Base-by-base conservation (phyloP, 176 grass and related monocot species). In the Calamus simplicifolius region DNA sequence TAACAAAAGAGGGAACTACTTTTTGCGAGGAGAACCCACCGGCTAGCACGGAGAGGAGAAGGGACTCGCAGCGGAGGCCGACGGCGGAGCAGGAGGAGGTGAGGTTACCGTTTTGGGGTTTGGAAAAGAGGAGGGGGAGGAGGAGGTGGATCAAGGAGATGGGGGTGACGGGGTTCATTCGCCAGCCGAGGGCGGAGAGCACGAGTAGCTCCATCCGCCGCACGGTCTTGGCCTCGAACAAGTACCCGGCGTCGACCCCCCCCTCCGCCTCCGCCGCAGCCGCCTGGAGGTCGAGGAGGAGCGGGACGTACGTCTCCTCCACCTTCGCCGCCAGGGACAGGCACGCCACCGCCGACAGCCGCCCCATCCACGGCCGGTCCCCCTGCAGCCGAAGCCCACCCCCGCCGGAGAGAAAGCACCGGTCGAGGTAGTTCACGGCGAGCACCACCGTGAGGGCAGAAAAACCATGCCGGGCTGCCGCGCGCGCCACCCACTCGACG, bases 31-130 rank as follows among this genome's bases (percentile, higher is more conserved):
- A 67, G 19, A 64, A 79, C 79, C 26, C 65, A 97, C 87, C 92
- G 18, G 75, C 7, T 48, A 91, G 66, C 54, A 75, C 69, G 0
- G 81, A 69, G 57, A 91, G 64, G 48, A 97, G 80, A 51, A 56
- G 16, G 43, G 5, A 27, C 29, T 88, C 92, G 57, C 84, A 91
- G 13, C 35, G 35, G 35, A 43, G 1, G 35, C 7, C 8, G 35
- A 10, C 3, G 1, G 5, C 5, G 14, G 48, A 4, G 43, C 43
- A 6, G 23, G 21, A 4, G 43, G 62, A 6, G 23, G 21, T 25
- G 2, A 49, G 6, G 23, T 27, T 49, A 49, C 48, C 48, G 16
- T 25, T 65, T 52, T 25, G 5, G 19, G 21, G 16, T 16, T 65
- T 65, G 6, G 43, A 52, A 49, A 16, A 29, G 25, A 65, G 62